Conservation (phyloP, 2,329 filamentous ascomycete genomes). For the Ophiostoma ulmi region DNA sequence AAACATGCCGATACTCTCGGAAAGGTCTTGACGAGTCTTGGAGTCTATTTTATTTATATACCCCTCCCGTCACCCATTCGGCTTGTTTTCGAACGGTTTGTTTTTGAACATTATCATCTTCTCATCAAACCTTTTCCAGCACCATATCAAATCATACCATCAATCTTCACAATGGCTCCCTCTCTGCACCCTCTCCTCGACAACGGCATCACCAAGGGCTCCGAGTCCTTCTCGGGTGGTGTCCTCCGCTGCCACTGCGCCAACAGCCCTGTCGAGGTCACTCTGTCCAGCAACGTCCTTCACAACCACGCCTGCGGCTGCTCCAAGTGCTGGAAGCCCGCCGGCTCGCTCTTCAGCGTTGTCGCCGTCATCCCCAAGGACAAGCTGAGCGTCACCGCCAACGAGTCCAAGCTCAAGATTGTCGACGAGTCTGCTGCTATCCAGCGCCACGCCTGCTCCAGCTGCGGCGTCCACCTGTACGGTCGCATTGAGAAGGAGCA, state of each 20-base stretch:
- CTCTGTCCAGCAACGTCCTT: slow-evolving; percentile 52
- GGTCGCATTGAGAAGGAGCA: slow-evolving; percentile 61
- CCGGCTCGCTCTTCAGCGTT: slow-evolving; percentile 58
- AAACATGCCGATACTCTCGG: slow-evolving; percentile 2
- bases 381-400: slow-evolving; percentile 52
- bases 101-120: not conserved
- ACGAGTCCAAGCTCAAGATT: slow-evolving; percentile 52
- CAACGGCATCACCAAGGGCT: slow-evolving; percentile 55
- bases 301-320: slow-evolving; percentile 70
- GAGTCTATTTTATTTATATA: slow-evolving; percentile 1
- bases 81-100: not conserved
- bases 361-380: slow-evolving; percentile 56
- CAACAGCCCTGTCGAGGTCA: slow-evolving; percentile 52
- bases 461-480: slow-evolving; percentile 59
- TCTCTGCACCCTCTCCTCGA: slow-evolving; percentile 60
- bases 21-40: slow-evolving; percentile 2
- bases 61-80: not conserved
- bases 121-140: not conserved
- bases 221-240: slow-evolving; percentile 52
- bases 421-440: slow-evolving; percentile 54
- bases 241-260: slow-evolving; percentile 58
- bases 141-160: not conserved
- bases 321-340: slow-evolving; percentile 67
- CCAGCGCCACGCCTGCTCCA: slow-evolving; percentile 55
- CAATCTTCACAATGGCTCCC: slow-evolving; percentile 16